Evolutionary conservation across 257 asterid species (phyloP).

Genomic region (Sherardia arvensis): DNA sequence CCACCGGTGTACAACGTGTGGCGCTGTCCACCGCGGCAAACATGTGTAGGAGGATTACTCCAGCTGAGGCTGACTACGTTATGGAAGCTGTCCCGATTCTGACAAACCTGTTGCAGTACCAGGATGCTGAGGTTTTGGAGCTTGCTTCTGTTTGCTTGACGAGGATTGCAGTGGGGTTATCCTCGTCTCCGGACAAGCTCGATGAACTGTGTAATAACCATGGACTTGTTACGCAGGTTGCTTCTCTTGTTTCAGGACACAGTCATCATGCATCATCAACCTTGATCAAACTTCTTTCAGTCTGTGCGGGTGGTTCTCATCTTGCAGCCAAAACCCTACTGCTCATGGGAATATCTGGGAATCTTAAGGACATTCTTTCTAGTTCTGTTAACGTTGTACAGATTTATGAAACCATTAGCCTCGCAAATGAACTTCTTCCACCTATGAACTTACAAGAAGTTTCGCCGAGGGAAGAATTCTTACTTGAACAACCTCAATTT

Average conservation of each 20-base stretch:
- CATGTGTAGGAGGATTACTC: constrained; percentile 93
- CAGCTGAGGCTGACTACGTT: constrained; percentile 94
- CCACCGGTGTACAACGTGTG: constrained; percentile 98
- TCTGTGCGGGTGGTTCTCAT: constrained; percentile 91
- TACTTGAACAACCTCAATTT: constrained; percentile 89
- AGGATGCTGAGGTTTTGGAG: constrained; percentile 94
- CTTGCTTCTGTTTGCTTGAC: constrained; percentile 95
- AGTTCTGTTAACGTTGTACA: constrained; percentile 74
- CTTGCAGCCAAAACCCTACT: constrained; percentile 80
- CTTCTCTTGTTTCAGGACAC: constrained; percentile 78
- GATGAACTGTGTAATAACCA: constrained; percentile 90
- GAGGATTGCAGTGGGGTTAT: constrained; percentile 93
- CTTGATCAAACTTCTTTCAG: constrained; percentile 81
- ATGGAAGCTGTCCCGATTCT: constrained; percentile 98
- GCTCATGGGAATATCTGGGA: constrained; percentile 86
- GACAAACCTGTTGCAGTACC: constrained; percentile 95
- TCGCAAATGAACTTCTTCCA: constrained; percentile 99
- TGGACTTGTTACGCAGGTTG: constrained; percentile 90
- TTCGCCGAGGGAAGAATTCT: constrained; percentile 68
- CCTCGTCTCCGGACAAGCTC: constrained; percentile 82
- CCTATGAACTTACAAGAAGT: constrained; percentile 43
- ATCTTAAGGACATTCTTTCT: constrained; percentile 79
- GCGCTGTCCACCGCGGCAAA: constrained; percentile 96
- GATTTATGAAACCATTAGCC: constrained; percentile 95
- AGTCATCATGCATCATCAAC: no score